Percentiles rank a stretch among this genome's conserved stretches.
phyloP scores from a whole-genome alignment of 495 filamentous ascomycete genomes.

The Aspergillus panamensis region DNA sequence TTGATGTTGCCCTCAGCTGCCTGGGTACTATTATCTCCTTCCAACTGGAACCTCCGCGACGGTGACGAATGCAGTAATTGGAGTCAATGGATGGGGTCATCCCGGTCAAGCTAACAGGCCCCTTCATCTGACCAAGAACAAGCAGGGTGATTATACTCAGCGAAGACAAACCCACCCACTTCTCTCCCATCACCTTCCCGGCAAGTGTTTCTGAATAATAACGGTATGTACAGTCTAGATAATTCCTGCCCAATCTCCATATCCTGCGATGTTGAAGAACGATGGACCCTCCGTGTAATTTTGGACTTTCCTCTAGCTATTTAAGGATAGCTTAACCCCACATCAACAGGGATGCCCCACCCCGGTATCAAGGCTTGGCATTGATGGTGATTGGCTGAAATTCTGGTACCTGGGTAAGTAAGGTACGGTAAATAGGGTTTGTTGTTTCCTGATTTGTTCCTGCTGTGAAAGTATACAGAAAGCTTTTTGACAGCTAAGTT shows the following conservation, averaged over 20 bases:
- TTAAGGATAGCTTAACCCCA: neutral
- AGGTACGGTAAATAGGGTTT: slow-evolving; percentile 2
- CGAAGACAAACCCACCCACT: no score
- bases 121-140: no score
- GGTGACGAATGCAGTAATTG: no score
- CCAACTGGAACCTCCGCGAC: no score
- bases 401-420: slow-evolving; percentile 2
- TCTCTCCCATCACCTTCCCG: no score
- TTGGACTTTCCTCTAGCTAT: neutral
- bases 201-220: neutral
- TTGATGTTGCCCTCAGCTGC: no score
- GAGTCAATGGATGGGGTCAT: no score
- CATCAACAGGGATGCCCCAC: slow-evolving; percentile 1
- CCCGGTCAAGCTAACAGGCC: no score
- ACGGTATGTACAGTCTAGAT: neutral
- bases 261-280: neutral
- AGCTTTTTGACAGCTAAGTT: neutral
- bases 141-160: no score
- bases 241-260: neutral
- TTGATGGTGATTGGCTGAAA: neutral
- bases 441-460: neutral
- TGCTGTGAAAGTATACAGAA: neutral
- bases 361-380: neutral
- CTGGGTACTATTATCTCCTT: no score
- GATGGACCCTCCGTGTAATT: neutral